Evolutionary conservation across 352 stramenopile species (phyloP), one percentile per base, ranked within the genome.

Genomic region (Phytopythium kandeliae): DNA sequence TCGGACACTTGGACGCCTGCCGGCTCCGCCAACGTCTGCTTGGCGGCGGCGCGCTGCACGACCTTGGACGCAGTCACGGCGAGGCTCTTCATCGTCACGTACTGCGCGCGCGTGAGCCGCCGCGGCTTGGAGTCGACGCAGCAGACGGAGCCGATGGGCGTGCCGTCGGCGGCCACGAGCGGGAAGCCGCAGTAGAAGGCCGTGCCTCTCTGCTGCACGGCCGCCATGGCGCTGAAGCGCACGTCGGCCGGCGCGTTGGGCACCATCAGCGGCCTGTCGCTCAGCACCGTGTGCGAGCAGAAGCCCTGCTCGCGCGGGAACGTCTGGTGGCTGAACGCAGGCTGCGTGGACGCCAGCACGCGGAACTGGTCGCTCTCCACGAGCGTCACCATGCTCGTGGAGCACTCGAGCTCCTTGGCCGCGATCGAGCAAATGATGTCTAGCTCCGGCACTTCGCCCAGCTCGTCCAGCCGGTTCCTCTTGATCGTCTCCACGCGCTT

Each of bases 161-260:
- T 78, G 31, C 83, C 61, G 48, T 85, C 67, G 2, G 62, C 52
- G 2, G 65, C 59, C 6, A 82, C 24, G 21, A 91, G 46, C 15
- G 80, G 80, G 40, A 89, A 88, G 8, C 80, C 80, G 60, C 75
- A 89, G 74, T 91, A 89, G 59, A 86, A 91, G 53, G 73, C 78
- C 30, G 72, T 65, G 13, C 63, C 60, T 30, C 79, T 65, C 48
- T 52, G 55, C 31, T 31, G 53, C 57, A 58, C 61, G 1, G 65
- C 59, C 13, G 51, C 55, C 34, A 77, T 59, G 48, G 73, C 63
- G 26, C 68, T 62, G 43, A 91, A 91, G n/a, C 79, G 79, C 50
- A 88, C 71, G 59, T 91, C 79, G 0, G 76, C 63, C 31, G 83
- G 69, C 0, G 69, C 61, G 43, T 86, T 71, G 8, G 64, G 70